Conservation (phyloP, 768 basidiomycete species). For the Suillus placidus region DNA sequence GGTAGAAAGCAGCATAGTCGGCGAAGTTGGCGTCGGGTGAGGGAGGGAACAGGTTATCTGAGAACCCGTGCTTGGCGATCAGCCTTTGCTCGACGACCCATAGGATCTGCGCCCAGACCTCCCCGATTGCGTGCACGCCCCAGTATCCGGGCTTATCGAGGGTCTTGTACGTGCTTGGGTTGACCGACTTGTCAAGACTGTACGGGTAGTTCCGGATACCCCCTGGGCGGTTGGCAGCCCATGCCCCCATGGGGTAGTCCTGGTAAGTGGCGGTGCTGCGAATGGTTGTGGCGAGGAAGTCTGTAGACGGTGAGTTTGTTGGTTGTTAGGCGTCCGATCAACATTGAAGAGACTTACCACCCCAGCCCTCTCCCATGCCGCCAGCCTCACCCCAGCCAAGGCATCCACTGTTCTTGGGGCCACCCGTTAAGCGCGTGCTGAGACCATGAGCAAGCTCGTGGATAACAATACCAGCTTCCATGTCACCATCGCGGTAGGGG, state of each 20-base stretch:
- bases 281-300: slow-evolving; percentile 87
- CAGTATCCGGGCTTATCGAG: slow-evolving; percentile 94
- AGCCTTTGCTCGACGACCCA: slow-evolving; percentile 78
- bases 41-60: slow-evolving; percentile 81
- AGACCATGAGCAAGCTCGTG: slow-evolving; percentile 89
- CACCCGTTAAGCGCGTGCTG: slow-evolving; percentile 93
- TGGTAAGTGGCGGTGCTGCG: slow-evolving; percentile 72
- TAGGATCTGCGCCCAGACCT: slow-evolving; percentile 94
- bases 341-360: slow-evolving; percentile 45
- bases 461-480: slow-evolving; percentile 97
- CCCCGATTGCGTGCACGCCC: slow-evolving; percentile 90
- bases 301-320: slow-evolving; percentile 31
- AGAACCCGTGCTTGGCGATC: slow-evolving; percentile 82
- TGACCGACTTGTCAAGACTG: slow-evolving; percentile 73
- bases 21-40: slow-evolving; percentile 57
- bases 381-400: slow-evolving; percentile 96
- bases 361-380: slow-evolving; percentile 99
- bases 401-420: slow-evolving; percentile 89
- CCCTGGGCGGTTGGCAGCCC: slow-evolving; percentile 77
- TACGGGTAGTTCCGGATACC: slow-evolving; percentile 93
- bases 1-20: slow-evolving; percentile 72
- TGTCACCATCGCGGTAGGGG: slow-evolving; percentile 92
- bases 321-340: neutral
- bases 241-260: slow-evolving; percentile 91
- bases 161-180: slow-evolving; percentile 93